Base-by-base conservation (phyloP, 148 eudicot genomes). In the Cornus suecica region DNA sequence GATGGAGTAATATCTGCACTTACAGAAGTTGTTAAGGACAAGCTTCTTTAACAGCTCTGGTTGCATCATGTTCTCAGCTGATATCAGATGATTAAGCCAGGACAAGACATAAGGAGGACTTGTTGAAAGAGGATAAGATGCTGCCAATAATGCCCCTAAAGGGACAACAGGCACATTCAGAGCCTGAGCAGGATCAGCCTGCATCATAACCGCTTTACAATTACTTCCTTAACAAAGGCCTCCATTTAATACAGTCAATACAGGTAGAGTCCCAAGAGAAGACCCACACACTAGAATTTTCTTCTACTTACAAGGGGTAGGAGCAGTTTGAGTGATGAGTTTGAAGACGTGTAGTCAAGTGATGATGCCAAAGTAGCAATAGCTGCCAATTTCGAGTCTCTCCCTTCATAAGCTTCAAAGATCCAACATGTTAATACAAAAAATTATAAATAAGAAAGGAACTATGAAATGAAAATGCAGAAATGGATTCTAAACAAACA, bases 151-250 rank as follows among this genome's bases (percentile, higher is more conserved):
- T 76, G 94, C 93, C 73, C 99, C 99, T 66, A 95, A 79, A n/a
- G 99, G 99, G 77, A 95, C 92, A 80, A 88, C 97, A 72, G 99
- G 98, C 70, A 95, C 97, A 80, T 91, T 91, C 68, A 95, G 94
- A 65, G 85, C 90, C 73, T 95, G 93, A 25, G 99, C 99, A 56
- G 98, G 98, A 86, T 95, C 97, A 77, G 97, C 99, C 98, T 95
- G 84, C 78, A 69, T 73, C 31, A 77, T 69, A 83, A 70, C 45
- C 61, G 74, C 29, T 69, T 65, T 27, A 16, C 58, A 60, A 45
- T 64, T 56, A 71, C 64, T 58, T 23, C 10, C 5, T 24, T 5
- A 29, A 8, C 10, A 68, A 27, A 31, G 48, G 45, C 9, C 70
- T 28, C 63, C 48, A 61, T 69, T 18, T 8, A 41, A 28, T 22